Base-by-base conservation (phyloP, 495 filamentous ascomycete species). In the Talaromyces thailandensis region DNA sequence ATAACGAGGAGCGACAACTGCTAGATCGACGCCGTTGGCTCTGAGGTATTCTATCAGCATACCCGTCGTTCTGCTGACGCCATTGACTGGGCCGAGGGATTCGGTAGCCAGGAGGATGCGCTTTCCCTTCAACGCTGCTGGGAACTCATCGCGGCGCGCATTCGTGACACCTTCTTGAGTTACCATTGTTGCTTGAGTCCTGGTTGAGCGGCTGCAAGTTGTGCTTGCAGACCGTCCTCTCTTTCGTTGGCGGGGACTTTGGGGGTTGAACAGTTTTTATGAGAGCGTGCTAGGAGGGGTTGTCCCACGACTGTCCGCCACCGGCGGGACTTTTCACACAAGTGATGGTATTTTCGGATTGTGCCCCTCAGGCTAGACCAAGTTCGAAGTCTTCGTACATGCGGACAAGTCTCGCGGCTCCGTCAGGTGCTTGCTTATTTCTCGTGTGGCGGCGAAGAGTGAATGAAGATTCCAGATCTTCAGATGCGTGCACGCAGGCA, bases 11-110 rank as follows among this genome's bases (percentile, higher is more conserved):
- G 85, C 84, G 48, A 86, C 82, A 3, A 86, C 79, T 5, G 81
- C 80, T 24, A 86, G 77, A 3, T 82, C 71, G 12, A 77, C 83
- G 0, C 81, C 84, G 62, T 87, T 72, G 23, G 68, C 70, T 52
- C 81, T 76, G 21, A 88, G 73, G 62, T 88, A 86, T 64, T 84
- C 78, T 24, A 87, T 79, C 24, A 88, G 73, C 73, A 81, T 83
- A 66, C 80, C 72, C 2, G 85, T 87, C 0, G 84, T 88, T 50
- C 82, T 75, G 67, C 81, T 84, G 50, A 88, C 85, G 18, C 85
- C 84, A 66, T 88, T 88, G 63, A 87, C 82, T 0, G 84, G 85
- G 26, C 84, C 85, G 64, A 86, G 82, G 16, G 83, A 85, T 66
- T 88, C 85, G 8, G 84, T 86, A 29, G 84, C 84, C 32, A 87